phyloP scores from a whole-genome alignment of 768 basidiomycete species.

The Neoboletus subvelutipes region DNA sequence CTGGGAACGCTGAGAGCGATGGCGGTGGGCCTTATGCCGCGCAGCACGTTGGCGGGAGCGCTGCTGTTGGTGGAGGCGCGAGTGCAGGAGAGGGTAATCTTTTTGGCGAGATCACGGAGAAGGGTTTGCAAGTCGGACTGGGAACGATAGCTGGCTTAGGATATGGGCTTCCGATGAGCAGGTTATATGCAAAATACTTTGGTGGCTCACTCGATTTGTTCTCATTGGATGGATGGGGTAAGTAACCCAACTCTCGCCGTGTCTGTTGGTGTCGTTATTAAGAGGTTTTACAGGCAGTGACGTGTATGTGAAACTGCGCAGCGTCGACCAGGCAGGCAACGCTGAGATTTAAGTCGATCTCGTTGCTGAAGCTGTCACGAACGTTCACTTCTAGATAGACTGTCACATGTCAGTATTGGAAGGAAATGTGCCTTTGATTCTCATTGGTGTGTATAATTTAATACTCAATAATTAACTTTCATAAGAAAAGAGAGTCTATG shows the following conservation, averaged over 20 bases:
- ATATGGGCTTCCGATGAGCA: constrained; percentile 83
- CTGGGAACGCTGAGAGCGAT: constrained; percentile 48
- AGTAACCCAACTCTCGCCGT: constrained; percentile 19
- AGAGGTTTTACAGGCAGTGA: constrained; percentile 40
- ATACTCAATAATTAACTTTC: constrained; percentile 4
- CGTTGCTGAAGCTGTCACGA: background rate
- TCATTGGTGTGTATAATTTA: background rate
- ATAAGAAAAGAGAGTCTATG: background rate
- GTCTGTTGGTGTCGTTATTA: background rate
- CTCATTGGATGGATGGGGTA: constrained; percentile 83
- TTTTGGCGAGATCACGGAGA: constrained; percentile 76
- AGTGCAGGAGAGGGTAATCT: constrained; percentile 49
- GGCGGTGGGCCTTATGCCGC: constrained; percentile 77
- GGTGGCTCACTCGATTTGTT: constrained; percentile 82
- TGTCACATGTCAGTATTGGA: background rate
- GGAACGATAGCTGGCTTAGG: constrained; percentile 91
- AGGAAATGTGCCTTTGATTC: background rate
- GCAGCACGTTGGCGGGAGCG: constrained; percentile 72
- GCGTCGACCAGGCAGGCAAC: constrained; percentile 52
- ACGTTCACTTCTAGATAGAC: background rate
- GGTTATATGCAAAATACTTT: constrained; percentile 78
- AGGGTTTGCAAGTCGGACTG: constrained; percentile 74
- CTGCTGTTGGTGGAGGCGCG: constrained; percentile 50
- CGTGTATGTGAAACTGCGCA: constrained; percentile 53
- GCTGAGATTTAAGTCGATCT: constrained; percentile 40